phyloP scores from a whole-genome alignment of 2,329 filamentous ascomycete species.

The Didymosphaeria variabile region DNA sequence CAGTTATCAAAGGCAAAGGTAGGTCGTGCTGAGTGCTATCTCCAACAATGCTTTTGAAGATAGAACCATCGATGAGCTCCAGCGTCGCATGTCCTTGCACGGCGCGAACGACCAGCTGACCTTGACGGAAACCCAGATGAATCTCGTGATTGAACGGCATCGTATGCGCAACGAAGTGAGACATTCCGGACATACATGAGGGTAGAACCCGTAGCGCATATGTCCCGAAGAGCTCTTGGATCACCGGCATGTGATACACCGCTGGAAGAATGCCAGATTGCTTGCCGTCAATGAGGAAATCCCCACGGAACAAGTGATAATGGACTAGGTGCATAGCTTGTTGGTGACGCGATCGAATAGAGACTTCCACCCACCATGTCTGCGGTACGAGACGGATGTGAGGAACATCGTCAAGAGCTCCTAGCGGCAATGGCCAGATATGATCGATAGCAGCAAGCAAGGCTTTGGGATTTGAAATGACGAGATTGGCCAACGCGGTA shows the following conservation, averaged over 20 bases:
- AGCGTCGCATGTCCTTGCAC: conserved; percentile 31
- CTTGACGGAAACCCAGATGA: conserved; percentile 63
- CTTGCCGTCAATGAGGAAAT: conserved; percentile 60
- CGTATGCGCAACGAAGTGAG: conserved; percentile 50
- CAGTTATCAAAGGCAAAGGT: conserved; percentile 59
- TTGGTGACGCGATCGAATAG: conserved; percentile 34
- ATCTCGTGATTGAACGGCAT: conserved; percentile 55
- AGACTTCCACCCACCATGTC: conserved; percentile 47
- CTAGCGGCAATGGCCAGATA: conserved; percentile 54
- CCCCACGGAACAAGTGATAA: conserved; percentile 58
- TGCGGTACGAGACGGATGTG: conserved; percentile 15
- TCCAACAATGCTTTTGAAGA: conserved; percentile 31
- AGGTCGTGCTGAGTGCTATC: conserved; percentile 54
- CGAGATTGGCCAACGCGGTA: conserved; percentile 43
- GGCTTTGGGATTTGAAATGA: conserved; percentile 38
- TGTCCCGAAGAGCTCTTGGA: conserved; percentile 64
- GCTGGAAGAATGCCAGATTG: conserved; percentile 63
- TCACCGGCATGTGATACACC: conserved; percentile 55
- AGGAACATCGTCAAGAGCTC: conserved; percentile 19
- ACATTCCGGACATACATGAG: conserved; percentile 63
- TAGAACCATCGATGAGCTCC: conserved; percentile 45
- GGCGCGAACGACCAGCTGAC: conserved; percentile 57
- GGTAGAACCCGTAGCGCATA: conserved; percentile 62
- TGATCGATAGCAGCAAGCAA: conserved; percentile 50
- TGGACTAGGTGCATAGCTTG: conserved; percentile 50